Percentiles rank a stretch among this genome's conserved stretches.
These are phyloP conservation scores for Sugiyamaella floridensis DNA, from an alignment of 805 yeast species.

Conservation along the genomic window DNA sequence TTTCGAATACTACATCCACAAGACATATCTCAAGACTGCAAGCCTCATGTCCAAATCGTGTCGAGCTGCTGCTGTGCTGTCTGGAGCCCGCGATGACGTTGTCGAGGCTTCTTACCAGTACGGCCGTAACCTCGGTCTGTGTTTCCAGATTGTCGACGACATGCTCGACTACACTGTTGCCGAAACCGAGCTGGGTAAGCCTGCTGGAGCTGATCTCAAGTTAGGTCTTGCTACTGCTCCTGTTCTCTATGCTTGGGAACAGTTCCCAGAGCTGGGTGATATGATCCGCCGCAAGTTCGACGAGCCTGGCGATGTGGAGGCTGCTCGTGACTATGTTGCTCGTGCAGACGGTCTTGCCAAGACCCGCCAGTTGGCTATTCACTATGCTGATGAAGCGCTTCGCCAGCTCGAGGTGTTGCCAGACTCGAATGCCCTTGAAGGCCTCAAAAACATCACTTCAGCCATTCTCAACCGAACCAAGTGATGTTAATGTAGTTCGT, in stretches of 20 bases:
- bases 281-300: slow-evolving; percentile 78
- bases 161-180: slow-evolving; percentile 91
- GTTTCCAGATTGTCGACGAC: slow-evolving; percentile 95
- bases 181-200: slow-evolving; percentile 81
- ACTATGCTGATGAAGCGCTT: slow-evolving; percentile 71
- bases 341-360: slow-evolving; percentile 66
- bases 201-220: slow-evolving; percentile 90
- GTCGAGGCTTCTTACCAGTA: slow-evolving; percentile 83
- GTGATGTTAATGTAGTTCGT: slow-evolving; percentile 26
- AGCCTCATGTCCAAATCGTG: slow-evolving; percentile 89
- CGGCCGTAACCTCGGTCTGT: slow-evolving; percentile 88
- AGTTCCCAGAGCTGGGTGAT: slow-evolving; percentile 76
- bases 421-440: slow-evolving; percentile 82
- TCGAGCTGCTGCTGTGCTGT: slow-evolving; percentile 84
- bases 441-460: slow-evolving; percentile 76
- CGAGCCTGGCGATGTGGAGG: slow-evolving; percentile 73
- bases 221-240: slow-evolving; percentile 97
- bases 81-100: slow-evolving; percentile 71
- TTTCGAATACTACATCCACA: slow-evolving; percentile 90
- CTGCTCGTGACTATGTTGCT: slow-evolving; percentile 69
- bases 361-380: slow-evolving; percentile 69
- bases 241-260: slow-evolving; percentile 87
- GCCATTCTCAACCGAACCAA: slow-evolving; percentile 76
- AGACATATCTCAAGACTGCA: slow-evolving; percentile 93
- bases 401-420: slow-evolving; percentile 63